Base-by-base conservation (phyloP, 192 early-diverging fungal genomes). In the Backusella mclennaniae region DNA sequence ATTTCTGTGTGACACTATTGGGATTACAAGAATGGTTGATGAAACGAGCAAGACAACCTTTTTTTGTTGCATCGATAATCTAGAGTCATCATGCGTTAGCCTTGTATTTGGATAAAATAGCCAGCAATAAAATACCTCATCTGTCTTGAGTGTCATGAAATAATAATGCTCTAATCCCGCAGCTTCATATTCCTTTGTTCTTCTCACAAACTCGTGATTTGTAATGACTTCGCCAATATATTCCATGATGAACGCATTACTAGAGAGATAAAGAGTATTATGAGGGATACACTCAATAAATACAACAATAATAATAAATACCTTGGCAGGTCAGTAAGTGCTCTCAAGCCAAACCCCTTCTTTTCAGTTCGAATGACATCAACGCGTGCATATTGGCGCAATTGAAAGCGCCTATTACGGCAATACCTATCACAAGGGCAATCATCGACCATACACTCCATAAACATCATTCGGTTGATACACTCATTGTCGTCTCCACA, bases 11-110 rank as follows among this genome's bases (percentile, higher is more conserved):
- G 63, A 91, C 93, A 76, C 96, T 96, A 81, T 99, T 99, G 23
- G 98, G 96, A 35, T 89, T 88, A 84, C 98, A 99, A 73, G 93
- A 95, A 82, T 99, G 98, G 84, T 99, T 99, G 83, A 99, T 96
- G 77, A 99, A 99, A 29, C 98, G 90, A 29, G 97, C 94, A 35
- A 96, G 84, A 73, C 95, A 96, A 17, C 98, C 98, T 71, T 92
- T 95, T 71, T 92, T 90, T 6, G 93, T 95, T 14, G 98, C 98
- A 79, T 99, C 98, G 72, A 99, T 98, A 59, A 97, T 89, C 88
- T 96, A 69, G 19, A 69, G 33, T 33, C 33, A 3, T 33, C 33
- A 39, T 8, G 21, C 0, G 1, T 1, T 74, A 41, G 19, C 19
- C 2, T 41, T 46, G 33, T 33, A 17, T 41, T 39, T 5, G 2